These are phyloP conservation scores for Leccinum subrobustum DNA, from an alignment of 1,284 basidiomycete genomes.

Conservation along the genomic window DNA sequence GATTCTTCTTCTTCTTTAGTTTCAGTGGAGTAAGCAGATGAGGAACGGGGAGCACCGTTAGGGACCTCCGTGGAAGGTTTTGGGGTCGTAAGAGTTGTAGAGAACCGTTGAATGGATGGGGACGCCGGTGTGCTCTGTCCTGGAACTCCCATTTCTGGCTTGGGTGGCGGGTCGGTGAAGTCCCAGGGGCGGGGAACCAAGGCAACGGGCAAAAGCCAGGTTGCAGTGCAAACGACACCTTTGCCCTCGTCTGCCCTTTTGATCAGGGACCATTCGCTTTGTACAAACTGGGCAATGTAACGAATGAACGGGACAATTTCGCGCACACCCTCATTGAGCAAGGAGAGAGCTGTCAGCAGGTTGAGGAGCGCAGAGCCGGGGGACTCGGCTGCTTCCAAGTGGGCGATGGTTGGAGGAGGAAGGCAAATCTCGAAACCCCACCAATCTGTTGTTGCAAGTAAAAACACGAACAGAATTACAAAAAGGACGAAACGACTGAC, in stretches of 20 bases:
- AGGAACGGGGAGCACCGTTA: slow-evolving; percentile 21
- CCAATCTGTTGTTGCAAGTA: slow-evolving; percentile 54
- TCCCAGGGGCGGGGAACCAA: slow-evolving; percentile 77
- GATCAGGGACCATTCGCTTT: slow-evolving; percentile 68
- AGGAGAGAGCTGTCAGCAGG: slow-evolving; percentile 65
- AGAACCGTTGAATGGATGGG: slow-evolving; percentile 28
- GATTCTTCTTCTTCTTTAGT: slow-evolving; percentile 26
- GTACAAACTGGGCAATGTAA: slow-evolving; percentile 73
- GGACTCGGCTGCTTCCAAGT: slow-evolving; percentile 61
- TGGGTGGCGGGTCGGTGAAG: slow-evolving; percentile 49
- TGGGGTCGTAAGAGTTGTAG: slow-evolving; percentile 28
- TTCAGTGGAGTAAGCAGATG: slow-evolving; percentile 31
- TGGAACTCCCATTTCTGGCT: slow-evolving; percentile 12
- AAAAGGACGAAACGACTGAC: slow-evolving; percentile 39
- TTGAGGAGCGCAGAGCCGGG: slow-evolving; percentile 64
- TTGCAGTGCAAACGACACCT: slow-evolving; percentile 81
- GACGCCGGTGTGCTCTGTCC: slow-evolving; percentile 24
- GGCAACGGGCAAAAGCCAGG: slow-evolving; percentile 80
- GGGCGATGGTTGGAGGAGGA: slow-evolving; percentile 62
- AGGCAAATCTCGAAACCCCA: slow-evolving; percentile 78
- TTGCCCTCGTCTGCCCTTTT: slow-evolving; percentile 60
- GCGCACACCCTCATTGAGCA: slow-evolving; percentile 67
- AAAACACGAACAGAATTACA: slow-evolving; percentile 8
- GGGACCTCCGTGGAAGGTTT: slow-evolving; percentile 33
- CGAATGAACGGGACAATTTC: slow-evolving; percentile 79